Conservation (phyloP, 2,329 filamentous ascomycete genomes). For the Drechslerella dactyloides region DNA sequence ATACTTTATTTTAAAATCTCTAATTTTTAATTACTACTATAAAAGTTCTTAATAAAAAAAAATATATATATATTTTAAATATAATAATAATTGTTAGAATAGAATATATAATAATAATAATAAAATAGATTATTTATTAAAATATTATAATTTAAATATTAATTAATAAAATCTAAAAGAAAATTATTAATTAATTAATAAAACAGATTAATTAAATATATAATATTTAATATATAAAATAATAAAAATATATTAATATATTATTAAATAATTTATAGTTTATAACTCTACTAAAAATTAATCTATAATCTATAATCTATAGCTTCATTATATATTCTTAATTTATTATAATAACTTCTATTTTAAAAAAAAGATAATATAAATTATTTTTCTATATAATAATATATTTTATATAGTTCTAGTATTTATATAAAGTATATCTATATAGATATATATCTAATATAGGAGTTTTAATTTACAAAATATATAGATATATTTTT, state of each 20-base stretch:
- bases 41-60: neutral
- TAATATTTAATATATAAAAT: neutral
- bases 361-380: neutral
- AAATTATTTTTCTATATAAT: neutral
- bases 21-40: neutral
- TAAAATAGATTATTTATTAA: neutral
- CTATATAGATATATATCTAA: conserved; percentile 4
- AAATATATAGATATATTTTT: conserved; percentile 1
- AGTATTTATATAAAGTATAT: neutral
- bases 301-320: neutral
- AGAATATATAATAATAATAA: neutral
- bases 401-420: conserved; percentile 11
- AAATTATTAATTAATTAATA: conserved; percentile 2
- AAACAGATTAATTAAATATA: neutral
- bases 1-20: conserved; percentile 11
- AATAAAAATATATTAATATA: neutral
- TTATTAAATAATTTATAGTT: neutral
- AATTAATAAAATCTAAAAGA: conserved; percentile 7
- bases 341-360: neutral
- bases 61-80: conserved; percentile 11
- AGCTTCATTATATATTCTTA: too few relatives aligned
- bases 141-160: conserved; percentile 3
- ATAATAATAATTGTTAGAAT: neutral
- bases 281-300: neutral
- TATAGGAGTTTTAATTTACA: conserved; percentile 5